Base-by-base conservation (phyloP, 192 early-diverging fungal species). In the Mortierella antarctica region DNA sequence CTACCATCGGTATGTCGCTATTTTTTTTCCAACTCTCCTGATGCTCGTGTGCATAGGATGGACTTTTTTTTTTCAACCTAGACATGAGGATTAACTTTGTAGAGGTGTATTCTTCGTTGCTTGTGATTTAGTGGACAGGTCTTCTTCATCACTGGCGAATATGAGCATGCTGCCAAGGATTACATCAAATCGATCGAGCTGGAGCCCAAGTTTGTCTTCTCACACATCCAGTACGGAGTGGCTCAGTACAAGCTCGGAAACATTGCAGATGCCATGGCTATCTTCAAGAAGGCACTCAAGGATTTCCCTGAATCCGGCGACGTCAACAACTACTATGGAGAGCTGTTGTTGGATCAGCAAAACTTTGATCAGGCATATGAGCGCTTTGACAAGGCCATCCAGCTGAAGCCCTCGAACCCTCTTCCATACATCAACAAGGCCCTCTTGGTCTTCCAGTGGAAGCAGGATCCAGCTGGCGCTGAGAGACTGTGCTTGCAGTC, bases 401-500 rank as follows among this genome's bases (percentile, higher is more conserved):
- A 91, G 62, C 83, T 98, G 70, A 92, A 94, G 74, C 83, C 87
- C 6, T 84, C 84, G 57, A 95, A 94, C 75, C 95, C 98, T n/a
- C 86, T 99, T 59, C 95, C 96, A n/a, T 97, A 96, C 67, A 97
- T 99, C 82, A 99, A 99, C 88, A 97, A 98, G 84, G 93, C 95
- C 17, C 87, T 94, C 57, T 83, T 91, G 66, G 83, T 88, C 81
- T 93, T 95, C 78, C 96, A 98, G 74, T 88, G 85, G 62, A 92
- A 88, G 59, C 85, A 89, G 21, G 92, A 99, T 70, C 72, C 88
- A n/a, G 86, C 83, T 52, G 83, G 84, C 64, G 94, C 97, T 39
- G 91, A 95, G 88, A 75, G 82, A 40, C 82, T 94, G 65, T 95
- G 94, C 78, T 86, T 88, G 44, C 84, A 90, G 23, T 97, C 97